Conservation (phyloP, 441 rosid species). For the Gossypium schwendimanii region DNA sequence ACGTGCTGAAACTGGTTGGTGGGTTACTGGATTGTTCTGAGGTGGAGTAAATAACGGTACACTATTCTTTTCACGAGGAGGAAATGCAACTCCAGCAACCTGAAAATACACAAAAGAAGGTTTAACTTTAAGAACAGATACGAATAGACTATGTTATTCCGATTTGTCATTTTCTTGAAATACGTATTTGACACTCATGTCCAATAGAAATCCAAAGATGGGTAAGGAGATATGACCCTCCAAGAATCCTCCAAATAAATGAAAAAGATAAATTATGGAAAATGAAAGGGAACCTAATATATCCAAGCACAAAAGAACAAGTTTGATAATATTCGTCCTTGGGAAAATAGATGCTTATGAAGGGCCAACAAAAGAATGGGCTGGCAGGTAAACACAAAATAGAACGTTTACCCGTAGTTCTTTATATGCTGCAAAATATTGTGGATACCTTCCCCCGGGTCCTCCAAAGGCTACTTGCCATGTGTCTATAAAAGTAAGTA, state of each 20-base stretch:
- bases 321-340: not conserved
- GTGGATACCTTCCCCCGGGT: constrained; percentile 74
- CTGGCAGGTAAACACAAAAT: not conserved
- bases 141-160: not conserved
- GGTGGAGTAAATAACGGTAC: constrained; percentile 94
- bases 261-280: not conserved
- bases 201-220: not conserved
- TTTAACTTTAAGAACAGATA: not conserved
- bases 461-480: constrained; percentile 99
- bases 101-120: constrained; percentile 17
- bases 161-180: not conserved
- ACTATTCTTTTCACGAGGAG: constrained; percentile 70
- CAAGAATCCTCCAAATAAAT: not conserved
- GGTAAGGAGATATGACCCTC: not conserved
- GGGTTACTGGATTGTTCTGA: constrained; percentile 68
- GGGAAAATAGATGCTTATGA: not conserved
- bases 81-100: constrained; percentile 89
- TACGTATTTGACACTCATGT: not conserved
- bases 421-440: constrained; percentile 73
- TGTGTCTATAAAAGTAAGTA: constrained; percentile 76
- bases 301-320: not conserved
- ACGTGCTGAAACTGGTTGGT: constrained; percentile 39
- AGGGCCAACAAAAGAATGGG: not conserved
- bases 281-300: not conserved
- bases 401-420: constrained; percentile 65